Conservation (phyloP, 225 moss, liverwort and hornwort species). For the Lunularia cruciata region DNA sequence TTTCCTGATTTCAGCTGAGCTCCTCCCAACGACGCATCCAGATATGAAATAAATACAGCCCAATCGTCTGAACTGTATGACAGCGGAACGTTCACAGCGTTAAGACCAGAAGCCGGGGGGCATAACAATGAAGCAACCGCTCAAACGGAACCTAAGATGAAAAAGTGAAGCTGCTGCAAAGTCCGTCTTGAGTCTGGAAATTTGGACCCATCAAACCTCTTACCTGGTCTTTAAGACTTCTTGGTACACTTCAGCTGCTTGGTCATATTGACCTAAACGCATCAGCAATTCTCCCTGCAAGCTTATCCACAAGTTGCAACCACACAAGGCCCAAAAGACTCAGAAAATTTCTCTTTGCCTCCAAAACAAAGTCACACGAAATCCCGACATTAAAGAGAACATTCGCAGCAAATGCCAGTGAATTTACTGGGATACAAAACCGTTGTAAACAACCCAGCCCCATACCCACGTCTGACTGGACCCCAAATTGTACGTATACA, state of each 20-base stretch:
- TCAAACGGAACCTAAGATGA: not conserved
- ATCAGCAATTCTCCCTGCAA: conserved; percentile 97
- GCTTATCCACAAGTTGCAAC: conserved; percentile 65
- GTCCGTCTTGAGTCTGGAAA: not conserved
- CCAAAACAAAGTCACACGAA: too few species aligned
- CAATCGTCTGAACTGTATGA: conserved; percentile 92
- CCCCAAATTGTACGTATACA: too few species aligned
- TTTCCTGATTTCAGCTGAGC: conserved; percentile 6
- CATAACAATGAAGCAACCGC: not conserved
- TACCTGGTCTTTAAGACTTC: conserved; percentile 72
- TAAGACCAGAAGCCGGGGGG: not conserved
- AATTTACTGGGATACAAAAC: too few species aligned
- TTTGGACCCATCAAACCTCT: not conserved
- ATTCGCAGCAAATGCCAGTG: too few species aligned
- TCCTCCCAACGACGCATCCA: conserved; percentile 61
- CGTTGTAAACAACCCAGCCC: too few species aligned
- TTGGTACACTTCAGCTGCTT: conserved; percentile 74
- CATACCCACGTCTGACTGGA: too few species aligned
- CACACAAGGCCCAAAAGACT: conserved; percentile 31
- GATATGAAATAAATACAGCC: conserved; percentile 67
- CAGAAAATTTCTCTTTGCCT: conserved; percentile 16
- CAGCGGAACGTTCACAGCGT: conserved; percentile 5
- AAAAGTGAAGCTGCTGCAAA: not conserved
- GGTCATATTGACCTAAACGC: conserved; percentile 60
- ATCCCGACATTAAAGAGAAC: too few species aligned